Percentiles rank a stretch among this genome's conserved stretches.
phyloP scores from a whole-genome alignment of 306 rosid genomes.

The Luffa aegyptiaca region DNA sequence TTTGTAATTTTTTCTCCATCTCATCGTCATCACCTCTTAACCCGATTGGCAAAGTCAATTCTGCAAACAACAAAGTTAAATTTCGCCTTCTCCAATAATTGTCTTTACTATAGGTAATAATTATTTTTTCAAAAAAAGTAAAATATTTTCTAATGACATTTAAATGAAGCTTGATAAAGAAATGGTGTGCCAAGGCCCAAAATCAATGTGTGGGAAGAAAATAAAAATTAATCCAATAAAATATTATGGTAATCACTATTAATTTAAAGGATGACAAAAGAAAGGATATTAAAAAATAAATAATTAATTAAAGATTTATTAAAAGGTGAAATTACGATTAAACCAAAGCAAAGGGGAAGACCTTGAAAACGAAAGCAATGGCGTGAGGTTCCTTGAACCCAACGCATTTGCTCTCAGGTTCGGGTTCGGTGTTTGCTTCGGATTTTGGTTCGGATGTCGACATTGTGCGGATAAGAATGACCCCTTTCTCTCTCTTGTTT shows the following conservation, averaged over 20 bases:
- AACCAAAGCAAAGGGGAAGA: conserved; percentile 19
- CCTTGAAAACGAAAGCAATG: conserved; percentile 60
- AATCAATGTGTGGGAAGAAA: background rate
- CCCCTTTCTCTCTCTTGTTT: conserved; percentile 8
- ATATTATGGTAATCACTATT: background rate
- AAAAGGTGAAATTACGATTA: background rate
- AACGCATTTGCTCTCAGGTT: conserved; percentile 35
- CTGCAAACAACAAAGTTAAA: background rate
- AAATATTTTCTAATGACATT: background rate
- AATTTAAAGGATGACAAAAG: conserved; percentile 1
- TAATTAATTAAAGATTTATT: background rate
- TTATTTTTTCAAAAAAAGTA: background rate
- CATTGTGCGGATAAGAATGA: conserved; percentile 96
- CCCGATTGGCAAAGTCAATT: background rate
- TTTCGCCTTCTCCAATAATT: background rate
- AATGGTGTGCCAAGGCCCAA: background rate
- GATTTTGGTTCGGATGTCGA: conserved; percentile 23
- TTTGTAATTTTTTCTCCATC: too few relatives aligned
- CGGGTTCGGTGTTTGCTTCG: conserved; percentile 15
- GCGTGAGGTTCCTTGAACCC: conserved; percentile 50
- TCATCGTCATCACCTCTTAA: too few relatives aligned
- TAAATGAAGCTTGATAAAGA: background rate
- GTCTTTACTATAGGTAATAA: background rate
- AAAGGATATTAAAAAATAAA: background rate
- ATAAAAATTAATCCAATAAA: background rate